Evolutionary conservation across 2,329 filamentous ascomycete genomes (phyloP).

Genomic region (Claviceps capensis): DNA sequence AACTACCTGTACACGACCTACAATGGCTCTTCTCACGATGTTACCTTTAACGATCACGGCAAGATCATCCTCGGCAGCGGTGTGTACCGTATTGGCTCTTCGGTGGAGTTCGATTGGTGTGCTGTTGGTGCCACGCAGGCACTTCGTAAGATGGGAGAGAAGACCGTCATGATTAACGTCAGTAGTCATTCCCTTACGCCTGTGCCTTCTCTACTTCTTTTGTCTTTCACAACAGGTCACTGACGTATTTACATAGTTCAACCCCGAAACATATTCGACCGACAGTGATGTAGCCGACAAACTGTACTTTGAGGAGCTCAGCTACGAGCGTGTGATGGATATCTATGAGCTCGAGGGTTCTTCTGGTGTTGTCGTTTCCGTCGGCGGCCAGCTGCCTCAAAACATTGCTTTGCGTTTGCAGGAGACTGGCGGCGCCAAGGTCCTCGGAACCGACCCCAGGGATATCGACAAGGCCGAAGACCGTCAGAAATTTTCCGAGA

Average conservation of each 20-base stretch:
- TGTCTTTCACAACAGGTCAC: background rate
- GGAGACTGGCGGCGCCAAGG: slow-evolving; percentile 76
- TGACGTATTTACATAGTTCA: slow-evolving; percentile 30
- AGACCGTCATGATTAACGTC: slow-evolving; percentile 94
- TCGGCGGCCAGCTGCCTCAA: slow-evolving; percentile 91
- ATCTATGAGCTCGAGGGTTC: slow-evolving; percentile 89
- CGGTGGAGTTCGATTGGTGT: slow-evolving; percentile 98
- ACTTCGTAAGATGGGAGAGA: slow-evolving; percentile 76
- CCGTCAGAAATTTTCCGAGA: slow-evolving; percentile 95
- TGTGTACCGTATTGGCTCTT: slow-evolving; percentile 95
- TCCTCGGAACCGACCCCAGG: slow-evolving; percentile 82
- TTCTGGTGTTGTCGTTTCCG: slow-evolving; percentile 81
- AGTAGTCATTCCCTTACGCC: slow-evolving; percentile 14
- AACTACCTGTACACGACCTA: slow-evolving; percentile 98
- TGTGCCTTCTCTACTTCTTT: background rate
- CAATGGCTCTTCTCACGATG: slow-evolving; percentile 87
- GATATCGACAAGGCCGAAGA: slow-evolving; percentile 98
- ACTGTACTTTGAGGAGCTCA: slow-evolving; percentile 93
- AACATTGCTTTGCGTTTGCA: slow-evolving; percentile 94
- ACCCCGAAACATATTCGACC: slow-evolving; percentile 69
- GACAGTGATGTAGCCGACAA: slow-evolving; percentile 84
- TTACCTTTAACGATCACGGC: slow-evolving; percentile 85
- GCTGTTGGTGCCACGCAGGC: slow-evolving; percentile 81
- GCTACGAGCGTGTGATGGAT: slow-evolving; percentile 96
- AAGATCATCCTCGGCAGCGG: slow-evolving; percentile 82